Percentiles rank a stretch among this genome's conserved stretches.
Evolutionary conservation across 176 grass and related monocot species (phyloP).

Genomic region (Oryza longistaminata): DNA sequence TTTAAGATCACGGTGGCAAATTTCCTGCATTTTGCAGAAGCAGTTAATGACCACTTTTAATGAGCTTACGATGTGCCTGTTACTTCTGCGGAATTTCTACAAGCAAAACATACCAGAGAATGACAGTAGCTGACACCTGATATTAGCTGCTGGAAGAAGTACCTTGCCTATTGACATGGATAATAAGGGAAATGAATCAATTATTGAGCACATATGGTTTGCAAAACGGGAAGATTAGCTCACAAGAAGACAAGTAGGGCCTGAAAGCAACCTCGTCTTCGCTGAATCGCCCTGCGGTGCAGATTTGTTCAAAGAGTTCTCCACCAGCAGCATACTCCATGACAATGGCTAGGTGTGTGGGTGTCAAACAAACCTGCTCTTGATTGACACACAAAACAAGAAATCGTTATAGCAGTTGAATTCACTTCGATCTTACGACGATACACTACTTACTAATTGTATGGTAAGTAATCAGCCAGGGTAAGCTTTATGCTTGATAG

Average conservation of each 20-base stretch:
- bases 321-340: conserved; percentile 99
- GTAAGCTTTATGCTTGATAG: neutral
- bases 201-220: neutral
- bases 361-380: conserved; percentile 67
- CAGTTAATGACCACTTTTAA: neutral
- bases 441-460: neutral
- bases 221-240: neutral
- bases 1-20: conserved; percentile 98
- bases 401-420: neutral
- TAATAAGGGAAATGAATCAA: neutral
- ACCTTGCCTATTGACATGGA: conserved; percentile 66
- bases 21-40: conserved; percentile 55
- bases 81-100: neutral
- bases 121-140: conserved; percentile 97
- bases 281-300: conserved; percentile 82
- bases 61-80: neutral
- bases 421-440: neutral
- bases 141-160: conserved; percentile 91
- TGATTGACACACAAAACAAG: neutral
- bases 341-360: conserved; percentile 88
- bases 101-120: conserved; percentile 62
- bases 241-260: neutral
- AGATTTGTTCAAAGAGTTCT: conserved; percentile 84
- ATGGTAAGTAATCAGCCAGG: neutral
- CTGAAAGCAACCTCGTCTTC: conserved; percentile 74